These are phyloP conservation scores for Suillus subalutaceus DNA, from an alignment of 768 basidiomycete species.

Conservation along the genomic window DNA sequence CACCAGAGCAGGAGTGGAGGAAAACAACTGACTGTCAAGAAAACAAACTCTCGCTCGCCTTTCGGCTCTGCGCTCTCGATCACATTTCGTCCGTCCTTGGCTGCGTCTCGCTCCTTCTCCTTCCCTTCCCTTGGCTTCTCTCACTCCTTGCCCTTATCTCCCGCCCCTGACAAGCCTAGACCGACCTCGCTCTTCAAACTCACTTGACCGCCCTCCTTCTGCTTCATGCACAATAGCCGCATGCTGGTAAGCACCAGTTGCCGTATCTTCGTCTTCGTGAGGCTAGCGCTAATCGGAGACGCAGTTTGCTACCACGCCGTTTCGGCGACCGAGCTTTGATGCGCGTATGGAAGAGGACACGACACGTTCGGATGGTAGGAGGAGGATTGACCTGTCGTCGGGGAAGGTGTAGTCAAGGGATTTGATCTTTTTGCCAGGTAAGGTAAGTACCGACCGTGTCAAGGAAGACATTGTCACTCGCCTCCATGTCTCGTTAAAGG, in stretches of 20 bases:
- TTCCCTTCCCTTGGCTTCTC: conserved; percentile 20
- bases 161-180: conserved; percentile 33
- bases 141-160: conserved; percentile 7
- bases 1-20: too few relatives aligned
- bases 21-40: too few relatives aligned
- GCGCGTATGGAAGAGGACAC: conserved; percentile 45
- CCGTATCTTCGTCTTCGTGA: conserved; percentile 53
- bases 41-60: conserved; percentile 59
- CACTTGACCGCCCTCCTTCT: conserved; percentile 38
- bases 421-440: too few relatives aligned
- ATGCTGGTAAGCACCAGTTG: conserved; percentile 59
- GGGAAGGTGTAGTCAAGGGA: too few relatives aligned
- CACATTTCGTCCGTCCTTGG: conserved; percentile 48
- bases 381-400: conserved; percentile 40
- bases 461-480: conserved; percentile 66
- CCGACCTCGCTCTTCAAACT: conserved; percentile 56
- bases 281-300: conserved; percentile 48
- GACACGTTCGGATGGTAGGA: conserved; percentile 49
- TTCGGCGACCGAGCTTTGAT: conserved; percentile 58
- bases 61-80: conserved; percentile 54
- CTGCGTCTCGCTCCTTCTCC: conserved; percentile 44
- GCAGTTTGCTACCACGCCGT: conserved; percentile 59
- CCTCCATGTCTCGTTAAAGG: conserved; percentile 68
- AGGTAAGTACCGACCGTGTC: conserved; percentile 55
- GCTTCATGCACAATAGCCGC: conserved; percentile 61